Evolutionary conservation across 805 yeast genomes (phyloP), one percentile per base, ranked within the genome.

Genomic region (Metschnikowia shivogae): DNA sequence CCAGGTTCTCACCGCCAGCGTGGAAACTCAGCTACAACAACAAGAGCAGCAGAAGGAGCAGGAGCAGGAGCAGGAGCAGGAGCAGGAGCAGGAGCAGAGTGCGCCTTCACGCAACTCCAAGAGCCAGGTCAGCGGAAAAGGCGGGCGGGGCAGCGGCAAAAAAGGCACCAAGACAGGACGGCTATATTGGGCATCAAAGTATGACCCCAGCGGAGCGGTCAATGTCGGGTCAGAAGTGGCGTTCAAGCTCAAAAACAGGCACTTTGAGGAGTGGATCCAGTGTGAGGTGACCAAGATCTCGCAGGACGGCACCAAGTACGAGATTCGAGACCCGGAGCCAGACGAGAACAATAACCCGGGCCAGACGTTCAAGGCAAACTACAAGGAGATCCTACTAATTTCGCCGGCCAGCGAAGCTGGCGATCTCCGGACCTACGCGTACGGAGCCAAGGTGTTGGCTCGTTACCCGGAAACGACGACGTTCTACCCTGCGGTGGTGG

Each of bases 401-500:
- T 88, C 95, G 0, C 76, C 83, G 1, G 56, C 60, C 2, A 67
- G 64, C 1, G 76, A 70, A 9, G 73, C 70, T 1, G 52, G 65
- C 46, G 58, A 60, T 4, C 62, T 81, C 46, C 61, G 67, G 20
- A 73, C 75, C 36, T 86, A 86, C 53, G 85, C 95, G 0, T 69
- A 80, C 32, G 93, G 95, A 0, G 74, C 89, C 0, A 82, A 81
- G 53, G 98, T 93, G 3, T 70, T 93, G 47, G 99, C 97, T 0
- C 76, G 95, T 57, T 93, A 93, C 58, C 99, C 99, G 1, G 99
- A 93, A 55, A 93, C 99, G 0, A 93, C 99, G 0, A 90, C 98
- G 0, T 93, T 93, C 57, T 93, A 93, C 58, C 88, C 95, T 3
- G 99, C 99, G 0, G 87, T 86, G 40, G 97, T 93, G 2, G 82